Conservation (phyloP, 148 eudicot species). For the Oxyria digyna region DNA sequence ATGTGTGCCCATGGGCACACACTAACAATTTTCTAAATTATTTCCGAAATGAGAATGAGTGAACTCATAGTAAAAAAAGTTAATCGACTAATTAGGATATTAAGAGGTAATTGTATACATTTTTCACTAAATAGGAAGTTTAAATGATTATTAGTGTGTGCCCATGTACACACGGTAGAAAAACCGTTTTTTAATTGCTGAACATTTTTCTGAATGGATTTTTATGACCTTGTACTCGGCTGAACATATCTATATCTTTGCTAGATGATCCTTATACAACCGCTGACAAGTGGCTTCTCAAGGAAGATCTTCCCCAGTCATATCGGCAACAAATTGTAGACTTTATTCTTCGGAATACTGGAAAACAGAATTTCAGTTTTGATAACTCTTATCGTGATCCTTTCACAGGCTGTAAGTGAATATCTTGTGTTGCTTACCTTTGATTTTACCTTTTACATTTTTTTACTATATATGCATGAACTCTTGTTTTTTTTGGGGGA, state of each 20-base stretch:
- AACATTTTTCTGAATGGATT: neutral
- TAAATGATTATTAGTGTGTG: too few species aligned
- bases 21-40: too few species aligned
- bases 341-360: conserved; percentile 72
- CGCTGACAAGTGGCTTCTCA: conserved; percentile 96
- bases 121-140: too few species aligned
- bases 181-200: neutral
- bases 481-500: conserved; percentile 1
- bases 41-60: too few species aligned
- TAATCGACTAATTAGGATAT: too few species aligned
- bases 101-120: too few species aligned
- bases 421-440: neutral
- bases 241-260: conserved; percentile 5
- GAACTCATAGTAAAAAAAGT: too few species aligned
- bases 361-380: conserved; percentile 54
- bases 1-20: too few species aligned
- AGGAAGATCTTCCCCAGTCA: conserved; percentile 78
- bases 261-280: conserved; percentile 80
- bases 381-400: conserved; percentile 94
- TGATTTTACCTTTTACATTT: neutral
- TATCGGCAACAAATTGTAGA: conserved; percentile 93
- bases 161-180: too few species aligned
- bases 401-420: conserved; percentile 75
- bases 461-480: neutral
- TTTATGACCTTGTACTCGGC: neutral